Percentiles rank a stretch among this genome's conserved stretches.
Evolutionary conservation across 1,284 basidiomycete genomes (phyloP).

Genomic region (Mycosarcoma mackinlayi): DNA sequence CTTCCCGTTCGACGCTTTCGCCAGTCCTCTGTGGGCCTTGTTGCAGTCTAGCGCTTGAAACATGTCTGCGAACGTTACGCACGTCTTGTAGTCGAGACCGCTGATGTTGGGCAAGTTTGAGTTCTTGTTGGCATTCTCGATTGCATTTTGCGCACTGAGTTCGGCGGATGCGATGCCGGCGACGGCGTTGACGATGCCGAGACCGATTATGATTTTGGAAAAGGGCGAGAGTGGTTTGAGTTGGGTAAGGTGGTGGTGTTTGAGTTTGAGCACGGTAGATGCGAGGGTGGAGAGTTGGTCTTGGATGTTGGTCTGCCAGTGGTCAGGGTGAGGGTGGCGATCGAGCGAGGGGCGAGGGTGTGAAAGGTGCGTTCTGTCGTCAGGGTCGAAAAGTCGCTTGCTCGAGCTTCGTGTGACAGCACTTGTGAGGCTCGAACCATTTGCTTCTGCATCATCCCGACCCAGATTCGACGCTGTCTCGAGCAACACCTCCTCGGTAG

Average conservation of each 20-base stretch:
- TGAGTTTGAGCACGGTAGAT: conserved; percentile 3
- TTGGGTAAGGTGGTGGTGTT: conserved; percentile 11
- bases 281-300: conserved; percentile 6
- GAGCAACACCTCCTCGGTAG: neutral
- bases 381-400: conserved; percentile 4
- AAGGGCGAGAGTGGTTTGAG: neutral
- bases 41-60: conserved; percentile 4
- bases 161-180: conserved; percentile 3
- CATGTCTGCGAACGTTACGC: neutral
- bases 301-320: neutral
- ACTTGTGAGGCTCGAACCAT: conserved; percentile 5
- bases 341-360: neutral
- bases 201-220: conserved; percentile 8
- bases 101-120: conserved; percentile 5
- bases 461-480: neutral
- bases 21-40: neutral
- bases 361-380: neutral
- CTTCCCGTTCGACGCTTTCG: too few species aligned
- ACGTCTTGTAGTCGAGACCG: conserved; percentile 5
- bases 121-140: neutral
- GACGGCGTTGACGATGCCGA: neutral
- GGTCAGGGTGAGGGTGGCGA: neutral
- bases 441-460: neutral
- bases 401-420: conserved; percentile 8
- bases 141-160: conserved; percentile 9